Percentiles rank a stretch among this genome's conserved stretches.
Evolutionary conservation across 192 early-diverging fungal genomes (phyloP).

Genomic region (Coemansia nantahalensis): DNA sequence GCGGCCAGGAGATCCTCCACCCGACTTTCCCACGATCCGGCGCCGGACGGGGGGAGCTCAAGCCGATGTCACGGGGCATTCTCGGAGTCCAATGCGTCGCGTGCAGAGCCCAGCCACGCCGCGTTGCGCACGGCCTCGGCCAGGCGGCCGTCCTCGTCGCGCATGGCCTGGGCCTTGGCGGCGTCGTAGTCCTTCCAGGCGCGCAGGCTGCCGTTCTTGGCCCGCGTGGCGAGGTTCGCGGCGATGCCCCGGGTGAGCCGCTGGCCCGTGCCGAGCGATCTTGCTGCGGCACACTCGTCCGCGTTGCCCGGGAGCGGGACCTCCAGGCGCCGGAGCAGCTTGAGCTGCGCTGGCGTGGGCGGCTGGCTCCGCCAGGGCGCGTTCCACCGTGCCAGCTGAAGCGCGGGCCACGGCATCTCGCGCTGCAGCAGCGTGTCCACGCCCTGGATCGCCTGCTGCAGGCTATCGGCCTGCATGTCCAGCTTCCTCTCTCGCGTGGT

Average conservation of each 20-base stretch:
- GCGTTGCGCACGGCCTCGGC: background rate
- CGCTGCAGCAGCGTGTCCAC: constrained; percentile 61
- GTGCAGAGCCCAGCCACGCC: background rate
- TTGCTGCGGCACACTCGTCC: background rate
- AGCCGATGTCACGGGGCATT: too few relatives aligned
- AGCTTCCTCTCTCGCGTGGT: background rate
- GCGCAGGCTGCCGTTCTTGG: constrained; percentile 55
- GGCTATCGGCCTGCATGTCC: constrained; percentile 37
- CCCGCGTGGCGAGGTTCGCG: constrained; percentile 62
- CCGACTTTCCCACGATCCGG: too few relatives aligned
- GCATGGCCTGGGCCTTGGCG: background rate
- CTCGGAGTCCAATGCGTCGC: too few relatives aligned
- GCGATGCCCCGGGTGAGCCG: constrained; percentile 64
- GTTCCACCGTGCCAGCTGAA: constrained; percentile 27
- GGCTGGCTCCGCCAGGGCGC: constrained; percentile 59
- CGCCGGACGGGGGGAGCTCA: too few relatives aligned
- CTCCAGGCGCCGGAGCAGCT: constrained; percentile 44
- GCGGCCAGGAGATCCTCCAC: too few relatives aligned
- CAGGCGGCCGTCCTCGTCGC: background rate
- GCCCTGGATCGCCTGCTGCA: constrained; percentile 58
- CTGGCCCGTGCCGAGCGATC: background rate
- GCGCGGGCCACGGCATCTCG: background rate
- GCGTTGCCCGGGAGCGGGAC: constrained; percentile 15
- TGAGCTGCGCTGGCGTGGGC: constrained; percentile 54
- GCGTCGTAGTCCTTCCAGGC: constrained; percentile 42